Evolutionary conservation across 257 asterid genomes (phyloP).

Genomic region (Solanum chilense): DNA sequence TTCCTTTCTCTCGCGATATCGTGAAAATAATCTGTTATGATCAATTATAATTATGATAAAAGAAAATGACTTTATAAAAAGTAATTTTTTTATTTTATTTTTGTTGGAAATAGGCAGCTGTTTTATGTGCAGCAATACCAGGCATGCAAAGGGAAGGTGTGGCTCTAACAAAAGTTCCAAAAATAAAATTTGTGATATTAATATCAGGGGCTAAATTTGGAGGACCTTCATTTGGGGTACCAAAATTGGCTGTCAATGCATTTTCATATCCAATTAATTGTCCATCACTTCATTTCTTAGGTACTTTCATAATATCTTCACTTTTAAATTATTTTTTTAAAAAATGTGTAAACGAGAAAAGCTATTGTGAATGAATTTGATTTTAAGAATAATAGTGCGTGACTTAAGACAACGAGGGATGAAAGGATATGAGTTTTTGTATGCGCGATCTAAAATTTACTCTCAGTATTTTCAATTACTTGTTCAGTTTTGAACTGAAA

Average conservation of each 20-base stretch:
- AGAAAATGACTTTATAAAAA: not conserved
- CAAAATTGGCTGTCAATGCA: conserved; percentile 21
- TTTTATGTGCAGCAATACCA: conserved; percentile 22
- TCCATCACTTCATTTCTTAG: conserved; percentile 33
- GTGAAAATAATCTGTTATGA: not conserved
- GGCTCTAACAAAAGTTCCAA: conserved; percentile 21
- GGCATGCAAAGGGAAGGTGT: conserved; percentile 31
- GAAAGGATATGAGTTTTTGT: too few relatives aligned
- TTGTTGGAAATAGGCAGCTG: conserved; percentile 7
- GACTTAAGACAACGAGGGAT: too few relatives aligned
- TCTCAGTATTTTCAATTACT: too few relatives aligned
- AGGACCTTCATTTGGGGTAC: conserved; percentile 10
- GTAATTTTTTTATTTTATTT: not conserved
- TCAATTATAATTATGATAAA: not conserved
- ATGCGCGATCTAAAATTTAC: too few relatives aligned
- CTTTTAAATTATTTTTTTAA: fast-evolving
- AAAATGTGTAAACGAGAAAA: not conserved
- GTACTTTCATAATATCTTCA: not conserved
- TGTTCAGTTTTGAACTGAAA: not conserved
- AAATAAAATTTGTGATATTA: conserved; percentile 20
- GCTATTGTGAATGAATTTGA: not conserved
- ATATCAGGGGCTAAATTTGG: conserved; percentile 27
- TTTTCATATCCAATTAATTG: conserved; percentile 12
- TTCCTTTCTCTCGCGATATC: not conserved
- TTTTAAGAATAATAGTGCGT: too few relatives aligned